Base-by-base conservation (phyloP, 352 stramenopile genomes). In the Pythium utonaiense region DNA sequence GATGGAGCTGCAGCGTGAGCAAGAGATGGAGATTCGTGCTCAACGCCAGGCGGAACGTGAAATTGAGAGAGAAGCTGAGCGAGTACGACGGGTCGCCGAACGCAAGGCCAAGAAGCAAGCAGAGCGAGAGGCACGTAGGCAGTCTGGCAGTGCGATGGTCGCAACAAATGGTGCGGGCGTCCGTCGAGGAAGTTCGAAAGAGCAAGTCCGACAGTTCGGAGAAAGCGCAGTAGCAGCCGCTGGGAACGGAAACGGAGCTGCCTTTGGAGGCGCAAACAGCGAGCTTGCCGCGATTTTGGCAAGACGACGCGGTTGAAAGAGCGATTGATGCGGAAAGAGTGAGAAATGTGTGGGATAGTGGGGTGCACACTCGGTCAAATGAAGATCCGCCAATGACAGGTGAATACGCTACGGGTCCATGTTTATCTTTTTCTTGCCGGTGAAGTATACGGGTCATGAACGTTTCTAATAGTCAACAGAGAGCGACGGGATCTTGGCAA, bases 31-130 rank as follows among this genome's bases (percentile, higher is more conserved):
- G 6, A 71, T 91, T 12, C 80, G 83, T 24, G 78, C 81, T 1
- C 71, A 84, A 25, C 81, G 86, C 28, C 82, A 91, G 45, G 83
- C 85, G 12, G 67, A 88, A 25, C 77, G 83, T 10, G 71, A 89
- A 7, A 64, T 70, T 7, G 73, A 88, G 54, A 79, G 86, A 17
- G 86, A 95, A 63, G 74, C 74, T 0, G 84, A 94, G 60, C 84
- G 86, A 19, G 44, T 91, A 33, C 79, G 78, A 6, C 86, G 86
- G 21, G 83, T 95, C 1, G 83, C 84, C 0, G 83, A 94, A 49
- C 91, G 91, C 58, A 95, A 95, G 60, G 78, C 86, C n/a, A 93
- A 93, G 50, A 95, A 95, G 50, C 80, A 83, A 47, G 74, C 80
- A 0, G 86, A 94, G 45, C 83, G 83, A 38, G 84, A 95, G 14